These are phyloP conservation scores for Fennellomyces sp. DNA, from an alignment of 371 early-diverging fungal genomes.

Conservation along the genomic window DNA sequence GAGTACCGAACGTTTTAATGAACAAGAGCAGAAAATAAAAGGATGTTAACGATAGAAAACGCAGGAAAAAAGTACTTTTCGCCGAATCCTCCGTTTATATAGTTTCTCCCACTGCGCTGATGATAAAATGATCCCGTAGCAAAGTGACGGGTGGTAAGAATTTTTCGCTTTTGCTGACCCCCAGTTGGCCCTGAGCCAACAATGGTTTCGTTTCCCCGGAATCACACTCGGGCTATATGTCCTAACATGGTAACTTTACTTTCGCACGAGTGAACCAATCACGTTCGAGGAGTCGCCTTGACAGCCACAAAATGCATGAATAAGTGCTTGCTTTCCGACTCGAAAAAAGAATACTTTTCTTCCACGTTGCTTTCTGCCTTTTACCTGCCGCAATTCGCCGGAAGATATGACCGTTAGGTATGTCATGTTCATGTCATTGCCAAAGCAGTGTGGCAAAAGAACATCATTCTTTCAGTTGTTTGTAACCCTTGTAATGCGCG, in stretches of 20 bases:
- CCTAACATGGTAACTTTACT: conserved; percentile 10
- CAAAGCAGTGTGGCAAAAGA: too few relatives aligned
- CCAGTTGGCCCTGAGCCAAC: not conserved
- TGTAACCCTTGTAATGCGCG: conserved; percentile 4
- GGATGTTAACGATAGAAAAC: not conserved
- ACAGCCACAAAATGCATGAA: conserved; percentile 6
- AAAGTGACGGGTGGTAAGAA: conserved; percentile 17
- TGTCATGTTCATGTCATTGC: too few relatives aligned
- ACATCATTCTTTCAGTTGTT: not conserved
- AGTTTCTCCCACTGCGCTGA: conserved; percentile 1
- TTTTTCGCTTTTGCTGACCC: not conserved
- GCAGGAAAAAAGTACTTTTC: conserved; percentile 7
- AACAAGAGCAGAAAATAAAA: not conserved
- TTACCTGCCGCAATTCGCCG: too few relatives aligned
- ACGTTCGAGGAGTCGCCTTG: not conserved
- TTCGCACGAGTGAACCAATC: conserved; percentile 20
- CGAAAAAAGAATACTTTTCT: not conserved
- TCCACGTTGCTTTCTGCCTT: not conserved
- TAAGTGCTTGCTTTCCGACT: too few relatives aligned
- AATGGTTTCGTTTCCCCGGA: conserved; percentile 8
- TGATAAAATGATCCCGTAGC: not conserved
- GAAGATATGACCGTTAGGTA: too few relatives aligned
- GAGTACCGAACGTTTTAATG: not conserved
- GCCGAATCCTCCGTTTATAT: conserved; percentile 5
- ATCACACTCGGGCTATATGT: conserved; percentile 9